Evolutionary conservation across 1,139 yeast species (phyloP).

Genomic region (Tardiomyces depauwii): DNA sequence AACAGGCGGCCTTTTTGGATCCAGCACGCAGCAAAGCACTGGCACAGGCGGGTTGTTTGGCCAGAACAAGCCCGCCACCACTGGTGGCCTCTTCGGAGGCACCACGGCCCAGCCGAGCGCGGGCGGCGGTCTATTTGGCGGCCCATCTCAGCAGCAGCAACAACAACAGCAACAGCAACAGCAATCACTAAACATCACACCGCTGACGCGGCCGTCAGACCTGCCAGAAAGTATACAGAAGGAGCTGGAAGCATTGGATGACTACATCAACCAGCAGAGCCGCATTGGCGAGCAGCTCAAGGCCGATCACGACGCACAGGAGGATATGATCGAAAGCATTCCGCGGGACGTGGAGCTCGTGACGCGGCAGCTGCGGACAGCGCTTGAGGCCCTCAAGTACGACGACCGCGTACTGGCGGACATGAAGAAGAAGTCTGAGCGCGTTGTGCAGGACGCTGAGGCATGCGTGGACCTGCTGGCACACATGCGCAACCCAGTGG

Average conservation of each 20-base stretch:
- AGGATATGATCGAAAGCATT: conserved; percentile 60
- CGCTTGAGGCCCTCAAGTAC: conserved; percentile 57
- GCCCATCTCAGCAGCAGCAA: conserved; percentile 18
- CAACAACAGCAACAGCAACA: conserved; percentile 29
- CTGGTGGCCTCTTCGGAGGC: conserved; percentile 19
- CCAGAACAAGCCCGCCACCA: conserved; percentile 4
- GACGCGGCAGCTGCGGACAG: conserved; percentile 48
- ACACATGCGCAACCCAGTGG: conserved; percentile 44
- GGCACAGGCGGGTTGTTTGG: conserved; percentile 11
- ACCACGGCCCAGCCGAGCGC: conserved; percentile 2
- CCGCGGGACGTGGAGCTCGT: conserved; percentile 78
- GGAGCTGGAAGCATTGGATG: conserved; percentile 72
- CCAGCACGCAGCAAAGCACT: conserved; percentile 8
- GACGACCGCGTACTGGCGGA: conserved; percentile 45
- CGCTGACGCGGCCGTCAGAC: conserved; percentile 82
- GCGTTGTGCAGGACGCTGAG: conserved; percentile 44
- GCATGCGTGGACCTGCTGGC: conserved; percentile 55
- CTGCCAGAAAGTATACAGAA: conserved; percentile 65
- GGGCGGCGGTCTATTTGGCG: conserved; percentile 5
- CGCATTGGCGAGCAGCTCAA: conserved; percentile 70
- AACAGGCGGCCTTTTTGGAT: conserved; percentile 2
- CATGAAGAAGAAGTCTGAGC: conserved; percentile 33
- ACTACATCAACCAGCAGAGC: conserved; percentile 74
- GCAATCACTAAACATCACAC: conserved; percentile 44
- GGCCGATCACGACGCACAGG: conserved; percentile 52